These are phyloP conservation scores for Dipodascopsis uninucleata DNA, from an alignment of 805 yeast genomes.

Conservation along the genomic window DNA sequence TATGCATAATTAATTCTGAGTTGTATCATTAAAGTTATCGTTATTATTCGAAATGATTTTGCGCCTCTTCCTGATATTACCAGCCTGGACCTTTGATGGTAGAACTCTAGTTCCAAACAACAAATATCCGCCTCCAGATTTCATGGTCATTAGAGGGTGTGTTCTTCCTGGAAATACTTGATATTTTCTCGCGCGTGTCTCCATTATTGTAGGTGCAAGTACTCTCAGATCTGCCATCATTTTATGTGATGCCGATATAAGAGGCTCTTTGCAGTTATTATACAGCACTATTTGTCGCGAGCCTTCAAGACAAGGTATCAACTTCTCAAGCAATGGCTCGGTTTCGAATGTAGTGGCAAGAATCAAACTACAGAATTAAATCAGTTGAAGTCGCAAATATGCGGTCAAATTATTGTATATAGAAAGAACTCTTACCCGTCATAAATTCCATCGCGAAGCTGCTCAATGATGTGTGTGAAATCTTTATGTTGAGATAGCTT, in stretches of 20 bases:
- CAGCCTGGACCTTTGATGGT: slow-evolving; percentile 44
- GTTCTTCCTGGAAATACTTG: slow-evolving; percentile 92
- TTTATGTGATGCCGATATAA: slow-evolving; percentile 70
- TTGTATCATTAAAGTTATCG: no score
- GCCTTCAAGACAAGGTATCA: slow-evolving; percentile 69
- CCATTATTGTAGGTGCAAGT: slow-evolving; percentile 77
- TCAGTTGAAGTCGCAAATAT: slow-evolving; percentile 49
- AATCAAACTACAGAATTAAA: slow-evolving; percentile 69
- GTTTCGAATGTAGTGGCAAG: slow-evolving; percentile 70
- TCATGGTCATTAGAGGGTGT: slow-evolving; percentile 92
- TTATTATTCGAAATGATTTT: no score
- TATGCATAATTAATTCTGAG: no score
- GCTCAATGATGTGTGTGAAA: slow-evolving; percentile 23
- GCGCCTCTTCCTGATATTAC: slow-evolving; percentile 16
- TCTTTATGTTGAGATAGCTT: slow-evolving; percentile 56
- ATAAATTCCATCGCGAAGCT: slow-evolving; percentile 31
- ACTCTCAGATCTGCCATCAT: slow-evolving; percentile 62
- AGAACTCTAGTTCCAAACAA: slow-evolving; percentile 74
- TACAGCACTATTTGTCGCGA: slow-evolving; percentile 84
- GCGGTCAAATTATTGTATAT: slow-evolving; percentile 13
- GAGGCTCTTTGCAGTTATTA: slow-evolving; percentile 72
- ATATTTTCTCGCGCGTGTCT: slow-evolving; percentile 76
- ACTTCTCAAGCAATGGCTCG: slow-evolving; percentile 56
- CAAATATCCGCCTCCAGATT: slow-evolving; percentile 88
- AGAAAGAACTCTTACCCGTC: slow-evolving; percentile 20